Conservation (phyloP, 2,329 filamentous ascomycete genomes). For the Xylariaceae sp. region DNA sequence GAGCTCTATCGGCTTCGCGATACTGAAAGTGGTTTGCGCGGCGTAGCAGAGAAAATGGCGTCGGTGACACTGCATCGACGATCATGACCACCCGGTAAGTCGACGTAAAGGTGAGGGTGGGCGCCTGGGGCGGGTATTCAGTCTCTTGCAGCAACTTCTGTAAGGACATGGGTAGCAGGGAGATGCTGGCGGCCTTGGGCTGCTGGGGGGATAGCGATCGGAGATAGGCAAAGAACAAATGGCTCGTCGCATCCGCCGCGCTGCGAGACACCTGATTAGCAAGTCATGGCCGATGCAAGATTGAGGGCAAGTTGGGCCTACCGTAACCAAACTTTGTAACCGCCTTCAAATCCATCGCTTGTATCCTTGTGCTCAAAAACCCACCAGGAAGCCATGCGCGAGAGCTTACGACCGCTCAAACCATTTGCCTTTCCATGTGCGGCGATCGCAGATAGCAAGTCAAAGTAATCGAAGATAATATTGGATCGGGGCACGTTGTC, state of each 20-base stretch:
- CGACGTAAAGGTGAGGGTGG: slow-evolving; percentile 67
- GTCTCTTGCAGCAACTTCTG: slow-evolving; percentile 88
- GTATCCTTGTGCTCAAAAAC: slow-evolving; percentile 87
- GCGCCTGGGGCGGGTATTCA: slow-evolving; percentile 82
- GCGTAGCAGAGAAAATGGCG: slow-evolving; percentile 83
- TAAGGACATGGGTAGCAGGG: slow-evolving; percentile 80
- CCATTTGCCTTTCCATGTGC: slow-evolving; percentile 92
- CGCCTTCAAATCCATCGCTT: slow-evolving; percentile 87
- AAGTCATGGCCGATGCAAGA: neutral
- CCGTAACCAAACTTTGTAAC: slow-evolving; percentile 83
- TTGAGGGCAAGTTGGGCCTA: slow-evolving; percentile 37
- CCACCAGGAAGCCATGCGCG: slow-evolving; percentile 96
- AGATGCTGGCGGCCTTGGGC: slow-evolving; percentile 65
- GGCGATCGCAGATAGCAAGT: slow-evolving; percentile 82
- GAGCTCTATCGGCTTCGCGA: slow-evolving; percentile 75
- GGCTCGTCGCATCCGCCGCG: slow-evolving; percentile 90
- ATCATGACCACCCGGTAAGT: slow-evolving; percentile 95
- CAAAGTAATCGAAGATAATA: slow-evolving; percentile 96
- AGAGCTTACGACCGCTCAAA: slow-evolving; percentile 86
- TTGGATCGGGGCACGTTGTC: slow-evolving; percentile 78
- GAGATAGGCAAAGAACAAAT: slow-evolving; percentile 96
- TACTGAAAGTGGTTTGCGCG: slow-evolving; percentile 95
- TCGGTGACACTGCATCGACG: slow-evolving; percentile 89
- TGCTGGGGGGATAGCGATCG: slow-evolving; percentile 82
- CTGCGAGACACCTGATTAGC: slow-evolving; percentile 42